phyloP scores from a whole-genome alignment of 2,329 filamentous ascomycete genomes.

The Coniella vitis region DNA sequence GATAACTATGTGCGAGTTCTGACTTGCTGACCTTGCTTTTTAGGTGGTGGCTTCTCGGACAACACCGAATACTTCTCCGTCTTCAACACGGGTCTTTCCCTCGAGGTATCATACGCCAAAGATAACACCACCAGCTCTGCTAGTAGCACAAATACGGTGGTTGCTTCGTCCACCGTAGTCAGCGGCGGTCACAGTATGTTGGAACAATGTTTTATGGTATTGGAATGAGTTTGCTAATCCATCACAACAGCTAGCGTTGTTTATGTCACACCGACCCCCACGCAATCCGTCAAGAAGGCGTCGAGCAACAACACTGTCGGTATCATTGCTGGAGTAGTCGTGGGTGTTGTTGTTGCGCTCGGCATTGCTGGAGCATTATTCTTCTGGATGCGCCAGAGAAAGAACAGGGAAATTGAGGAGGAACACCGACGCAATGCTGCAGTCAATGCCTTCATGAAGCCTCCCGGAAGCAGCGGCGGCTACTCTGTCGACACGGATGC shows the following conservation, averaged over 20 bases:
- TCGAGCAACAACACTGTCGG: conserved; percentile 69
- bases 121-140: conserved; percentile 24
- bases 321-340: conserved; percentile 82
- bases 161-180: conserved; percentile 13
- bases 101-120: conserved; percentile 30
- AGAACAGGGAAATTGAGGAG: conserved; percentile 72
- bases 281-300: conserved; percentile 21
- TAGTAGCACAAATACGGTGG: conserved; percentile 3
- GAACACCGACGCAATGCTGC: conserved; percentile 77
- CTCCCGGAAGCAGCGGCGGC: conserved; percentile 55
- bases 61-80: conserved; percentile 35
- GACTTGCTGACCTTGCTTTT: conserved; percentile 12
- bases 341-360: conserved; percentile 66
- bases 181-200: conserved; percentile 12
- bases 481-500: conserved; percentile 68
- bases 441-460: conserved; percentile 67
- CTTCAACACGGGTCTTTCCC: conserved; percentile 43
- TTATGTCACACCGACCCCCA: conserved; percentile 22
- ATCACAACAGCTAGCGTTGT: conserved; percentile 18
- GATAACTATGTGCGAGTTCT: conserved; percentile 55
- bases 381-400: conserved; percentile 68
- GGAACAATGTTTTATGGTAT: neutral
- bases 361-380: conserved; percentile 62
- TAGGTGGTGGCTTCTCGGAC: conserved; percentile 45
- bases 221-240: neutral